Conservation (phyloP, 371 early-diverging fungal genomes). For the Apophysomyces elegans region DNA sequence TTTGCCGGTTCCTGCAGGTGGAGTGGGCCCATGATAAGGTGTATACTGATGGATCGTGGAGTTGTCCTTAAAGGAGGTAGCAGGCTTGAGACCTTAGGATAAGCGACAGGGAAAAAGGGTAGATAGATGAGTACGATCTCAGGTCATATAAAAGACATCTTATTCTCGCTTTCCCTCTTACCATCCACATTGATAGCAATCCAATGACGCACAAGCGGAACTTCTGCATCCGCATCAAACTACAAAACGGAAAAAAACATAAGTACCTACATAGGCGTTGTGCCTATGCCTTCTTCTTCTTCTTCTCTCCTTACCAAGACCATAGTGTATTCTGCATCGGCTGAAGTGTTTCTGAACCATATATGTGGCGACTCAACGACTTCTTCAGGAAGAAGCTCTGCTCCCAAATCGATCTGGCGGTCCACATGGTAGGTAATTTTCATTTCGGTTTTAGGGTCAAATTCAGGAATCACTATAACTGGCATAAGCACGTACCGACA, state of each 20-base stretch:
- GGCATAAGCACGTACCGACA: no score
- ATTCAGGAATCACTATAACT: constrained; percentile 17
- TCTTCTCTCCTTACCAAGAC: constrained; percentile 17
- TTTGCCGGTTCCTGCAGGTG: constrained; percentile 42
- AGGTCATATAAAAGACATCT: no score
- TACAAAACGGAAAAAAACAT: constrained; percentile 5
- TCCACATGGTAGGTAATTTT: constrained; percentile 25
- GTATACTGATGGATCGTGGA: constrained; percentile 26
- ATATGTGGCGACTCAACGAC: constrained; percentile 20
- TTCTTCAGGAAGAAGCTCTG: constrained; percentile 13
- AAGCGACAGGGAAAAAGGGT: no score
- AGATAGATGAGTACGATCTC: no score
- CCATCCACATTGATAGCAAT: constrained; percentile 52
- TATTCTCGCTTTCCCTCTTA: background rate
- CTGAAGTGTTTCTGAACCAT: constrained; percentile 22
- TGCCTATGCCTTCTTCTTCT: background rate
- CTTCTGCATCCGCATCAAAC: constrained; percentile 54
- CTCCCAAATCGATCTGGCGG: constrained; percentile 17
- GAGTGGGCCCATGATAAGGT: constrained; percentile 47
- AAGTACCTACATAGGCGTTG: background rate
- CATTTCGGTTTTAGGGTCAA: constrained; percentile 23
- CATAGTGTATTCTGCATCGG: constrained; percentile 20
- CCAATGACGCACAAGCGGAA: constrained; percentile 55
- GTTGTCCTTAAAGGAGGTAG: constrained; percentile 27
- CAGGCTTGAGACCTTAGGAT: constrained; percentile 30